Percentiles rank a stretch among this genome's conserved stretches.
These are phyloP conservation scores for Neurospora hispaniola DNA, from an alignment of 495 filamentous ascomycete genomes.

Conservation along the genomic window DNA sequence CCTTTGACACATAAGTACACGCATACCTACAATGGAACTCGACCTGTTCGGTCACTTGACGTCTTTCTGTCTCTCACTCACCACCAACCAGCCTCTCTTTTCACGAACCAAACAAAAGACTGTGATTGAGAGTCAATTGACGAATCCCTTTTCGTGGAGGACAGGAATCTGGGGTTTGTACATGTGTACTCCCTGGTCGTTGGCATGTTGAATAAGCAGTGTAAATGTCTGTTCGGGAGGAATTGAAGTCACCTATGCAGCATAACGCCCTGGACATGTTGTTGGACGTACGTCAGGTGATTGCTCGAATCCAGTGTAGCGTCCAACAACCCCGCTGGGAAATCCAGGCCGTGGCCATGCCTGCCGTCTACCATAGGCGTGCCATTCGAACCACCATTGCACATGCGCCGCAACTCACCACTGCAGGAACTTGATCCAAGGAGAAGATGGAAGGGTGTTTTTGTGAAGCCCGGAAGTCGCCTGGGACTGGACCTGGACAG, in stretches of 20 bases:
- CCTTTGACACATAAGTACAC: neutral
- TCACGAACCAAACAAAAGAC: neutral
- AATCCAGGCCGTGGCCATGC: neutral
- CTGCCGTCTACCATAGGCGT: neutral
- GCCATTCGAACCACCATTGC: neutral
- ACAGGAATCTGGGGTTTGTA: neutral
- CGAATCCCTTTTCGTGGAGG: neutral
- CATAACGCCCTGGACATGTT: too few relatives aligned
- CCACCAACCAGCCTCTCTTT: neutral
- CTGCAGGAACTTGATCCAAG: neutral
- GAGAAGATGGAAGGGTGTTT: too few relatives aligned
- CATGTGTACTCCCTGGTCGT: neutral
- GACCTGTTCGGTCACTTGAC: neutral
- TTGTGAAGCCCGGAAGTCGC: too few relatives aligned
- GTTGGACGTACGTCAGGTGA: neutral
- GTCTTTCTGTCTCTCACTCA: neutral
- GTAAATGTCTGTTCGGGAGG: neutral
- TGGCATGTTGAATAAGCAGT: neutral
- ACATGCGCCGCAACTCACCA: neutral
- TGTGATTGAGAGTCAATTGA: neutral
- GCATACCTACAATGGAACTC: neutral
- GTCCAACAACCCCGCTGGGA: neutral
- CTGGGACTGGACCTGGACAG: too few relatives aligned
- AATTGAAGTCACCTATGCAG: neutral
- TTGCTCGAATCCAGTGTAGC: neutral